Evolutionary conservation across 2,329 filamentous ascomycete genomes (phyloP).

Genomic region (Aspergillus latus): DNA sequence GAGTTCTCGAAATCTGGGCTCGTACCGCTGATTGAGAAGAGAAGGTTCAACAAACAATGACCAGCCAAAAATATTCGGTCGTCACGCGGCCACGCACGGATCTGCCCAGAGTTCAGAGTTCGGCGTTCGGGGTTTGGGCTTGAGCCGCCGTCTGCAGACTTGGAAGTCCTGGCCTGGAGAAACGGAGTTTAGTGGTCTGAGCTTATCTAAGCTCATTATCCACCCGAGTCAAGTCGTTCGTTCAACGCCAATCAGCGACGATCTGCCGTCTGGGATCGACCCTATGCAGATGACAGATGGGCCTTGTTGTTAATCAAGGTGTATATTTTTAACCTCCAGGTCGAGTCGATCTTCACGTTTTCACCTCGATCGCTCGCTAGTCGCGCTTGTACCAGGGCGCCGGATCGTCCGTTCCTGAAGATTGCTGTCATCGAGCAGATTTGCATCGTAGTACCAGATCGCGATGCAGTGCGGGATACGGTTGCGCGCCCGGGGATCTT

Average conservation of each 20-base stretch:
- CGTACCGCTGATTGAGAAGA: background rate
- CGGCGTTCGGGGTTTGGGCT: background rate
- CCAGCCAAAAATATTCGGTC: background rate
- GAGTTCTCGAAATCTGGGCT: too few species aligned
- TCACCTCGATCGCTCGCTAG: background rate
- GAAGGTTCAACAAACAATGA: background rate
- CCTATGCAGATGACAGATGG: conserved; percentile 38
- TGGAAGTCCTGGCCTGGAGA: too few species aligned
- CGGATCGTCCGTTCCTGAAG: conserved; percentile 1
- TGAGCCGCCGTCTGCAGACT: too few species aligned
- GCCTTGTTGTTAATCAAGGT: conserved; percentile 1
- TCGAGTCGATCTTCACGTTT: conserved; percentile 10
- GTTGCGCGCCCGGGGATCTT: background rate
- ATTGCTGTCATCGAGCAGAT: background rate
- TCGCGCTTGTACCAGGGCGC: background rate
- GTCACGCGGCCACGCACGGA: background rate
- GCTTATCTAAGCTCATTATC: conserved; percentile 1
- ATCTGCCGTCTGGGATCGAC: conserved; percentile 40
- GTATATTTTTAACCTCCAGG: conserved; percentile 4
- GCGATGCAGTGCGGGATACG: background rate
- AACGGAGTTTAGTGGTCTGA: background rate
- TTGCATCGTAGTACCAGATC: background rate
- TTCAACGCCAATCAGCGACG: conserved; percentile 32
- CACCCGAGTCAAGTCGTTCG: conserved; percentile 3
- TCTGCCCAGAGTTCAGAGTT: background rate